Base-by-base conservation (phyloP, 441 rosid species). In the Populus tomentosa region DNA sequence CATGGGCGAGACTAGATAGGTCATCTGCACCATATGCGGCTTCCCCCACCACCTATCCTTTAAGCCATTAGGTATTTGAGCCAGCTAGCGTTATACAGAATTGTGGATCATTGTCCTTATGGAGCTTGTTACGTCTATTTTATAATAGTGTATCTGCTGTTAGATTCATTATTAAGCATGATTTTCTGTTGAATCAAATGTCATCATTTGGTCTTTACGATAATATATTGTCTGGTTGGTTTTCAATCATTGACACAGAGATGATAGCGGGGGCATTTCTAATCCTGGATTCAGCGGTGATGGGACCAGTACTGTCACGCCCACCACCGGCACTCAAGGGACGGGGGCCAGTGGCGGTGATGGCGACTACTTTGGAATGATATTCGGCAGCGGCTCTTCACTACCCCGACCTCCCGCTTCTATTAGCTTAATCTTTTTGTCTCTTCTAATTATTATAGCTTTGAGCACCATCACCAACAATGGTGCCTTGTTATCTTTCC, bases 291-390 rank as follows among this genome's bases (percentile, higher is more conserved):
- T 79, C 77, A 74, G 35, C 62, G 91, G 89, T 0, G 80, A 72
- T 28, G 91, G 89, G 88, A 69, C 87, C 76, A 36, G 74, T 4
- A 38, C 77, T 75, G 28, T 84, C 74, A 74, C 86, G 56, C 67
- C 67, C 82, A 75, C 76, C 21, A 85, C 85, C 5, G 32, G 32
- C 32, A 32, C 16, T 23, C 46, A 66, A 1, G 87, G 91, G 53
- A 64, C 86, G 35, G 33, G 70, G 8, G 83, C 71, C 5, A 82
- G 81, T 0, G 80, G 78, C 10, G 77, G 62, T 3, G 82, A 82
- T 35, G 86, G 81, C 3, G 85, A 84, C 88, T 79, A 18, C 81
- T 88, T 93, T 24, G 92, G 90, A 75, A 93, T 94, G 91, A 90
- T 89, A 80, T 94, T 94, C 2, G 91, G 97, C 78, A 85, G 90